Conservation (phyloP, 2,329 filamentous ascomycete species). For the Xylariaceae sp. region DNA sequence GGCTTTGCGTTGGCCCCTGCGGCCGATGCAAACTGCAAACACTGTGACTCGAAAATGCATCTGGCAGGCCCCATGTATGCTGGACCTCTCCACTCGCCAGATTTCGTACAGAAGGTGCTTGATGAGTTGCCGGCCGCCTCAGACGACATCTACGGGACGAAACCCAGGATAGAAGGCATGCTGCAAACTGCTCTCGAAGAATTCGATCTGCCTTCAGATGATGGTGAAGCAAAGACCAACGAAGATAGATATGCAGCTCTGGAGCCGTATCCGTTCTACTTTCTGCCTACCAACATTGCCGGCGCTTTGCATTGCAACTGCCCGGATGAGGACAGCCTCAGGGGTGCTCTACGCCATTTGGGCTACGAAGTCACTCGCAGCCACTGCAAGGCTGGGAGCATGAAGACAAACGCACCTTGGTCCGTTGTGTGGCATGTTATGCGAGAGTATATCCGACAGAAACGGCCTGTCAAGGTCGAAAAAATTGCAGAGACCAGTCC, state of each 20-base stretch:
- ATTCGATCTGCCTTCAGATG: constrained; percentile 31
- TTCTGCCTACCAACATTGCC: constrained; percentile 68
- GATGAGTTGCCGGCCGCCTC: constrained; percentile 63
- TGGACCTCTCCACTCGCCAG: constrained; percentile 76
- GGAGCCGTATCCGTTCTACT: constrained; percentile 80
- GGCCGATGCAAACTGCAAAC: constrained; percentile 61
- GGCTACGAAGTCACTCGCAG: constrained; percentile 81
- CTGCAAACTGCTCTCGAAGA: constrained; percentile 84
- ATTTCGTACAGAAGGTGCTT: constrained; percentile 76
- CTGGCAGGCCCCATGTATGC: constrained; percentile 92
- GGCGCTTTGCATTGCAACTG: constrained; percentile 74
- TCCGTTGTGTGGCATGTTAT: constrained; percentile 85
- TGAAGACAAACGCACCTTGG: constrained; percentile 95
- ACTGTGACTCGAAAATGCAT: constrained; percentile 84
- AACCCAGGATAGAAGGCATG: constrained; percentile 83
- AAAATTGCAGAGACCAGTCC: constrained; percentile 65
- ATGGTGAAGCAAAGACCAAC: constrained; percentile 19
- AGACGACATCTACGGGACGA: constrained; percentile 69
- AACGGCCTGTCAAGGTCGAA: constrained; percentile 67
- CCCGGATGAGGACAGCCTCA: constrained; percentile 71
- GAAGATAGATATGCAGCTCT: constrained; percentile 55
- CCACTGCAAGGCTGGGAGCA: constrained; percentile 81
- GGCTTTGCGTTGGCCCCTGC: constrained; percentile 66
- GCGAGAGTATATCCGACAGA: constrained; percentile 83
- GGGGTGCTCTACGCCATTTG: constrained; percentile 73